Evolutionary conservation across 2,329 filamentous ascomycete species (phyloP).

Genomic region (Colletotrichum sp.): DNA sequence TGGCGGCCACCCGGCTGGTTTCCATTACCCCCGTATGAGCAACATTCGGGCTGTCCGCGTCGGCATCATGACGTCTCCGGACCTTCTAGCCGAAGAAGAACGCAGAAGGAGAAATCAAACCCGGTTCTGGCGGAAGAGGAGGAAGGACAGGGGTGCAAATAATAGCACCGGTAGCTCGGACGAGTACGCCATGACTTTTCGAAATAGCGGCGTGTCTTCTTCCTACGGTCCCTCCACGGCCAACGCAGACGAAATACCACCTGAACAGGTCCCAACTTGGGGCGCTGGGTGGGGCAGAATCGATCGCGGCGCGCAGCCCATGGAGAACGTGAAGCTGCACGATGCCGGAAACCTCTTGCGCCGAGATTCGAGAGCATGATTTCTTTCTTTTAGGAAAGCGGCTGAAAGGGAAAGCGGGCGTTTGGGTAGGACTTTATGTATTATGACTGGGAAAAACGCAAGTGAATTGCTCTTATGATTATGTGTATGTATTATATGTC

Average conservation of each 20-base stretch:
- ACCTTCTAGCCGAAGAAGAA: conserved; percentile 32
- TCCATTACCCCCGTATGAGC: conserved; percentile 46
- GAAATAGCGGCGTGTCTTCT: conserved; percentile 25
- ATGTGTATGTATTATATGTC: neutral
- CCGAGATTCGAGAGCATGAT: conserved; percentile 1
- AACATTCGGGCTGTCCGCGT: conserved; percentile 35
- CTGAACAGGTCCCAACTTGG: conserved; percentile 10
- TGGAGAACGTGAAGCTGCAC: conserved; percentile 33
- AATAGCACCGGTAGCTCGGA: conserved; percentile 17
- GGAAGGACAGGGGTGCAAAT: conserved; percentile 24
- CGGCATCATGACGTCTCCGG: conserved; percentile 50
- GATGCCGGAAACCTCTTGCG: conserved; percentile 37
- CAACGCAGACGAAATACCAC: neutral
- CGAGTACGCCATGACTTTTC: conserved; percentile 22
- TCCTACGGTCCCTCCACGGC: conserved; percentile 22
- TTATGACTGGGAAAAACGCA: neutral
- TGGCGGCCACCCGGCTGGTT: conserved; percentile 58
- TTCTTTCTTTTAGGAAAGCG: neutral
- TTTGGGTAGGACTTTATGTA: neutral
- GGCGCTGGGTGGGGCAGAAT: conserved; percentile 32
- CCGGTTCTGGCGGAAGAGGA: conserved; percentile 20
- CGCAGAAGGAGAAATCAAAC: conserved; percentile 11
- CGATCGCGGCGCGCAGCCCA: conserved; percentile 29
- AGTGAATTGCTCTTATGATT: neutral
- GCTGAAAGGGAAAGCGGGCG: neutral